Evolutionary conservation across 2,329 filamentous ascomycete genomes (phyloP).

Genomic region (Fulvia fulva): DNA sequence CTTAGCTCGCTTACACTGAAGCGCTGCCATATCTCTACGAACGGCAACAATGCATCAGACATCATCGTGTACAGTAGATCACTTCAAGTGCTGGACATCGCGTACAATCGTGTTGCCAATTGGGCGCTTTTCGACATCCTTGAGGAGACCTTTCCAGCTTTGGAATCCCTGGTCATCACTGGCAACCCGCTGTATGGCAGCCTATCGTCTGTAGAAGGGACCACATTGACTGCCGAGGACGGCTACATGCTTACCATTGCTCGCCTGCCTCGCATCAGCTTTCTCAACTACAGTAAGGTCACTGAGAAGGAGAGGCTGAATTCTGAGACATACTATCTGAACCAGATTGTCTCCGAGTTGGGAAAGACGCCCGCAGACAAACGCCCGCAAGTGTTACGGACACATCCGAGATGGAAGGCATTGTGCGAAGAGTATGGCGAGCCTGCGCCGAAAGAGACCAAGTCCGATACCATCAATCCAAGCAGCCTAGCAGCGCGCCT

Average conservation of each 20-base stretch:
- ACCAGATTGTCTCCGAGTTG: constrained; percentile 73
- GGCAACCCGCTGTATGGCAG: constrained; percentile 79
- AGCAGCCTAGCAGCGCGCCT: constrained; percentile 79
- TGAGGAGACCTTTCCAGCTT: constrained; percentile 62
- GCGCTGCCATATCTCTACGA: constrained; percentile 61
- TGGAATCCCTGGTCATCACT: constrained; percentile 71
- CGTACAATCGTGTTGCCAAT: constrained; percentile 45
- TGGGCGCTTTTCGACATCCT: constrained; percentile 75
- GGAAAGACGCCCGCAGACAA: constrained; percentile 54
- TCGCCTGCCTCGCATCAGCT: constrained; percentile 63
- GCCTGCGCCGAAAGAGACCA: constrained; percentile 47
- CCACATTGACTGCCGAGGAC: constrained; percentile 61
- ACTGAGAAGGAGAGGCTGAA: constrained; percentile 72
- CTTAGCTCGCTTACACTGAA: constrained; percentile 60
- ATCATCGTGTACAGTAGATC: constrained; percentile 19
- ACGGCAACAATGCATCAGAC: too few relatives aligned
- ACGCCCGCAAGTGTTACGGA: constrained; percentile 49
- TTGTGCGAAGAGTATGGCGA: constrained; percentile 74
- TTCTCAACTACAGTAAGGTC: constrained; percentile 69
- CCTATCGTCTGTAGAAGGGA: constrained; percentile 41
- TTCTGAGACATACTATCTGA: constrained; percentile 90
- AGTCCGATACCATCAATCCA: constrained; percentile 54
- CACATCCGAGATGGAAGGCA: constrained; percentile 68
- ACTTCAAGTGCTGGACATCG: constrained; percentile 42
- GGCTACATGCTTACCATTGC: constrained; percentile 85